phyloP scores from a whole-genome alignment of 495 filamentous ascomycete species.

The Cercophora newfieldiana region DNA sequence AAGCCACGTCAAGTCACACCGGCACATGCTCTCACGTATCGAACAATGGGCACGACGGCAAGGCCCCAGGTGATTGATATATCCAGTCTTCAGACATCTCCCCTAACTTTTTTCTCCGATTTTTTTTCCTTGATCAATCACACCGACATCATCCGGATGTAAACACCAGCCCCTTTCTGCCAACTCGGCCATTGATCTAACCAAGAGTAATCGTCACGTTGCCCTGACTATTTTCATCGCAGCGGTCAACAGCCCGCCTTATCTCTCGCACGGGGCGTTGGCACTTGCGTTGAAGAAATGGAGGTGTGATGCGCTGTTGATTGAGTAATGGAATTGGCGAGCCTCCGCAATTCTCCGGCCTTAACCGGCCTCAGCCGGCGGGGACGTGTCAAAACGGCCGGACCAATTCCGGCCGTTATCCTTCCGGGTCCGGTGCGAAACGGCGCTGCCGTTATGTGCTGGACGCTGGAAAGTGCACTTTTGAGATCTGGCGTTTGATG shows the following conservation, averaged over 20 bases:
- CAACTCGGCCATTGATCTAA: background rate
- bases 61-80: background rate
- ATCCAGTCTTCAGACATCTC: background rate
- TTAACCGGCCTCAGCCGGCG: conserved; percentile 39
- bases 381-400: conserved; percentile 27
- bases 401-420: conserved; percentile 35
- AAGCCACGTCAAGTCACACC: conserved; percentile 1
- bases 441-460: conserved; percentile 9
- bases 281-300: background rate
- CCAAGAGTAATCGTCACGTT: too few relatives aligned
- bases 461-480: background rate
- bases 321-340: conserved; percentile 28
- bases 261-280: background rate
- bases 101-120: background rate
- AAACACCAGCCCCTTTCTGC: background rate
- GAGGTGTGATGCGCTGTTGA: background rate
- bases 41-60: conserved; percentile 1
- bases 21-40: background rate
- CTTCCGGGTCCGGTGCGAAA: conserved; percentile 8
- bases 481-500: background rate
- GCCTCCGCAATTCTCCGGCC: conserved; percentile 36
- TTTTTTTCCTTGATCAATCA: background rate
- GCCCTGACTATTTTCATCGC: background rate
- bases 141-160: background rate
- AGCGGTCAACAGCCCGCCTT: background rate